Percentiles rank a stretch among this genome's conserved stretches.
Conservation (phyloP, 2,329 filamentous ascomycete genomes). For the Colletotrichum truncatum region DNA sequence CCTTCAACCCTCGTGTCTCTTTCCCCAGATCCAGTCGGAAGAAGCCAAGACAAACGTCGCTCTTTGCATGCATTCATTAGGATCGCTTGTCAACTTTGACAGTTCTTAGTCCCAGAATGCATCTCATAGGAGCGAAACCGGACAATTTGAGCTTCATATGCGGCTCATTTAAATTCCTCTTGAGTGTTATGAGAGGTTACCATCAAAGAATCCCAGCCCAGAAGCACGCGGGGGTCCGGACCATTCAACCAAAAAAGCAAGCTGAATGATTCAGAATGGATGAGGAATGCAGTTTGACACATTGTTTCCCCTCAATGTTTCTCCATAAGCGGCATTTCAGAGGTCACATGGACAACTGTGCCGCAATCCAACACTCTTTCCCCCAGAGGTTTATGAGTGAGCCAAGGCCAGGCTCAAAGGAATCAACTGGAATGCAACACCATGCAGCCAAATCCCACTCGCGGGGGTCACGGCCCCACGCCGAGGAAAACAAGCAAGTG, state of each 20-base stretch:
- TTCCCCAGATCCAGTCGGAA: slow-evolving; percentile 8
- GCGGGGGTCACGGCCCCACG: slow-evolving; percentile 5
- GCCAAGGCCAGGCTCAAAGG: neutral
- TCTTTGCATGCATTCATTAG: neutral
- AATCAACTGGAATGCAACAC: neutral
- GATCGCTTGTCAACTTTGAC: neutral
- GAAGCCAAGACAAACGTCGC: neutral
- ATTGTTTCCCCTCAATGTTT: neutral
- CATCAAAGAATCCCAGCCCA: neutral
- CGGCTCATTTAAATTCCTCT: neutral
- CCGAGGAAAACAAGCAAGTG: neutral
- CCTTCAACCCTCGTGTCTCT: neutral
- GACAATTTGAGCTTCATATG: neutral
- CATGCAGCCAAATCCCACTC: neutral
- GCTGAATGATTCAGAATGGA: slow-evolving; percentile 3
- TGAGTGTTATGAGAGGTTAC: neutral
- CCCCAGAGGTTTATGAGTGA: neutral
- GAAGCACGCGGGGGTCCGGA: neutral
- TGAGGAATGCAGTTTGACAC: slow-evolving; percentile 14
- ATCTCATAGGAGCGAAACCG: slow-evolving; percentile 11
- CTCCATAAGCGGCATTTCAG: neutral
- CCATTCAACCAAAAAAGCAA: slow-evolving; percentile 16
- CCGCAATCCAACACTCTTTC: neutral
- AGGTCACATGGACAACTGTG: too few relatives aligned
- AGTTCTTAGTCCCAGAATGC: too few relatives aligned